phyloP scores from a whole-genome alignment of 2,329 filamentous ascomycete genomes.

The Sporothrix schenckii region DNA sequence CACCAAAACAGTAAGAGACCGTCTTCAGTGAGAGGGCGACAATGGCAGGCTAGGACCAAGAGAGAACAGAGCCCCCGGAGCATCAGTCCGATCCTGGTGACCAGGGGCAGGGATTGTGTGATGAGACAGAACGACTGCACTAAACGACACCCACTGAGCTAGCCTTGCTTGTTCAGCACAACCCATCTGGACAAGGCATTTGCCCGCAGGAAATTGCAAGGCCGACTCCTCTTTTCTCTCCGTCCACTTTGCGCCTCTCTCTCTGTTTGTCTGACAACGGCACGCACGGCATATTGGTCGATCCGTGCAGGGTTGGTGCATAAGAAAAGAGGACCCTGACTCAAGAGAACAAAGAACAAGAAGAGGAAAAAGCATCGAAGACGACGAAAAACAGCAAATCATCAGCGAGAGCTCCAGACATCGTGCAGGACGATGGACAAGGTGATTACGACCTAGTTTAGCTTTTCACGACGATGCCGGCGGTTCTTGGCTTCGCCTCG shows the following conservation, averaged over 20 bases:
- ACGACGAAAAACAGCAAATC: not conserved
- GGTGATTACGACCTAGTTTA: too few relatives aligned
- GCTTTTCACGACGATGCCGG: too few relatives aligned
- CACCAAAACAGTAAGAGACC: conserved; percentile 19
- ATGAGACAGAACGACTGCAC: not conserved
- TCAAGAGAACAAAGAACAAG: not conserved
- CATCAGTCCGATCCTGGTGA: conserved; percentile 12
- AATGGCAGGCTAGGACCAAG: too few relatives aligned
- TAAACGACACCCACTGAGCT: not conserved
- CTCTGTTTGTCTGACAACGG: not conserved
- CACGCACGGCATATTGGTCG: conserved; percentile 16
- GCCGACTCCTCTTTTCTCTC: conserved; percentile 4
- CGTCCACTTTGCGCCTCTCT: too few relatives aligned
- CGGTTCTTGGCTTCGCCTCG: not conserved
- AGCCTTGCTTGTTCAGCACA: conserved; percentile 3
- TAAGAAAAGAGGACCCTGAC: not conserved
- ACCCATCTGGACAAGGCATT: not conserved
- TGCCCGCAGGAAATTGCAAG: conserved; percentile 20
- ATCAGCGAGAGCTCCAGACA: not conserved
- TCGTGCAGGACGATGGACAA: not conserved
- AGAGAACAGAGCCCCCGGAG: not conserved
- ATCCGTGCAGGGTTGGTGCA: conserved; percentile 17
- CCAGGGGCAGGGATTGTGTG: conserved; percentile 19
- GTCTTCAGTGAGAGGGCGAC: not conserved
- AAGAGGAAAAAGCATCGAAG: not conserved